These are phyloP conservation scores for Harringtonia lauricola DNA, from an alignment of 2,329 filamentous ascomycete species.

Conservation along the genomic window DNA sequence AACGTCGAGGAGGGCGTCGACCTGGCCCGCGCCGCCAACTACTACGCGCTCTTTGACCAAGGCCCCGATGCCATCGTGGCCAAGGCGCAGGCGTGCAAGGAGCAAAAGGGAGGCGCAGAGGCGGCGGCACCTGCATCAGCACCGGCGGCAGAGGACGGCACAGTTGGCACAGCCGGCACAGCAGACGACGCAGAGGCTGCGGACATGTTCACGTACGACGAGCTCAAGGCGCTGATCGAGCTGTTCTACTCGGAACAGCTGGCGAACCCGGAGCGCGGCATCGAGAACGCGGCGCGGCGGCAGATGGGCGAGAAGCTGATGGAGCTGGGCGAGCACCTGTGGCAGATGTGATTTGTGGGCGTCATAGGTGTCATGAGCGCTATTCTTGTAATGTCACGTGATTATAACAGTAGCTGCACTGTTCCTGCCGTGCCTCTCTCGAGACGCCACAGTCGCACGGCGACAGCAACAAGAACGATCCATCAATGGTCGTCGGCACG, in stretches of 20 bases:
- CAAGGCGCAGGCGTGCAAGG: slow-evolving; percentile 41
- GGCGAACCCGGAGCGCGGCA: slow-evolving; percentile 55
- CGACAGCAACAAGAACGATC: too few relatives aligned
- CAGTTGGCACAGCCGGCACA: slow-evolving; percentile 17
- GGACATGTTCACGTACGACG: slow-evolving; percentile 50
- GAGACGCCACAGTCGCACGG: too few relatives aligned
- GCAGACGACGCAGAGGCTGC: slow-evolving; percentile 7
- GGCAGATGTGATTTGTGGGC: slow-evolving; percentile 36
- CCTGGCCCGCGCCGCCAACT: slow-evolving; percentile 51
- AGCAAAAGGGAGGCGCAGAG: slow-evolving; percentile 18
- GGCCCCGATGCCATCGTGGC: slow-evolving; percentile 55
- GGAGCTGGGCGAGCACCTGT: slow-evolving; percentile 62
- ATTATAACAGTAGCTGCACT: too few relatives aligned
- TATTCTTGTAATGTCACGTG: too few relatives aligned
- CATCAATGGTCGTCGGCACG: too few relatives aligned
- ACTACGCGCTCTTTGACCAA: slow-evolving; percentile 56
- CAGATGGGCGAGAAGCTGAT: slow-evolving; percentile 60
- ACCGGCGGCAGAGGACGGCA: slow-evolving; percentile 15
- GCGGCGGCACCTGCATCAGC: too few relatives aligned
- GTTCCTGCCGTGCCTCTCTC: too few relatives aligned
- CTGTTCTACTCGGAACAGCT: slow-evolving; percentile 58
- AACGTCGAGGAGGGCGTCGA: slow-evolving; percentile 69
- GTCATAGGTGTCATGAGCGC: too few relatives aligned
- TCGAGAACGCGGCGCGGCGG: slow-evolving; percentile 54
- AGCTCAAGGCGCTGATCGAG: slow-evolving; percentile 55